Conservation (phyloP, 179 eudicot genomes). For the Carnegiea gigantea region DNA sequence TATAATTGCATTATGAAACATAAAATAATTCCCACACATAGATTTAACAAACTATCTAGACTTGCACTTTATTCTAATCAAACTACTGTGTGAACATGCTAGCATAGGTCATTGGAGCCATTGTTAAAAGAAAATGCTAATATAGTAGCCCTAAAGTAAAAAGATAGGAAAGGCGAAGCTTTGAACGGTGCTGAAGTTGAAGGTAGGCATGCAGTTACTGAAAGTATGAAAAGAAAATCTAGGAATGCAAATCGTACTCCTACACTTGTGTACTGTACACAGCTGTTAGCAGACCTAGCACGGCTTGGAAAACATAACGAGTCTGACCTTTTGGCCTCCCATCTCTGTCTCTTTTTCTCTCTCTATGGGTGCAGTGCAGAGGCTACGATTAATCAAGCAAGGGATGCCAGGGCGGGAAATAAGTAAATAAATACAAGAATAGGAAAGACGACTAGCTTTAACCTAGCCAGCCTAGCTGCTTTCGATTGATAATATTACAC, state of each 20-base stretch:
- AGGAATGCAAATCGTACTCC: not conserved
- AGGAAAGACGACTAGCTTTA: not conserved
- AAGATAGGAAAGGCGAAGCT: not conserved
- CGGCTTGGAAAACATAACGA: too few relatives aligned
- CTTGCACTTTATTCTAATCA: too few relatives aligned
- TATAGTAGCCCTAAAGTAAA: too few relatives aligned
- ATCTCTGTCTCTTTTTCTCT: not conserved
- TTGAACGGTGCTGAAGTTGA: not conserved
- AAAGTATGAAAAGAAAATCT: constrained; percentile 10
- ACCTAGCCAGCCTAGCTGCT: not conserved
- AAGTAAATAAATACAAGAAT: not conserved
- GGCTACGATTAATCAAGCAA: not conserved
- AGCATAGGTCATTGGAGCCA: too few relatives aligned
- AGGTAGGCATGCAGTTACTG: not conserved
- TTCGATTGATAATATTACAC: not conserved
- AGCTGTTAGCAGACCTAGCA: not conserved
- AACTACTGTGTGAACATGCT: too few relatives aligned
- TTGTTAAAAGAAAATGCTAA: too few relatives aligned
- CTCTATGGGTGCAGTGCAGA: not conserved
- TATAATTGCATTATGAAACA: too few relatives aligned
- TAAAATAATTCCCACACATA: too few relatives aligned
- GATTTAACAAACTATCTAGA: too few relatives aligned
- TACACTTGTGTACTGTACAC: not conserved
- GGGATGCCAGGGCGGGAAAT: not conserved
- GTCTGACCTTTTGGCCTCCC: not conserved